Evolutionary conservation across 2,329 filamentous ascomycete species (phyloP).

Genomic region (Plenodomus lindquistii): DNA sequence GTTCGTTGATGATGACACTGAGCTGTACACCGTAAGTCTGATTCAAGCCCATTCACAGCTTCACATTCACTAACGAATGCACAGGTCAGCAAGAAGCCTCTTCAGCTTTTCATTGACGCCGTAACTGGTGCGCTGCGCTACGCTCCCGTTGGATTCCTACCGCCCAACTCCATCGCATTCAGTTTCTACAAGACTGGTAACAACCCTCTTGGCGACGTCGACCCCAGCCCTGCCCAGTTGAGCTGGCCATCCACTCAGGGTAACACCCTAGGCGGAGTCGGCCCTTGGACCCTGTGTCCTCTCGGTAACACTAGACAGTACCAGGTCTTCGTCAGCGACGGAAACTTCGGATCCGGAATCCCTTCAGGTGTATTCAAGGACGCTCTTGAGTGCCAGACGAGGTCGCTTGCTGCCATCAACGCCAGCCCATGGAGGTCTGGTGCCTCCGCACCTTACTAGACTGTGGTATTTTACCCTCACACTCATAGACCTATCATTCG

Average conservation of each 20-base stretch:
- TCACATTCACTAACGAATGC: background rate
- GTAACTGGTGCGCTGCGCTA: slow-evolving; percentile 28
- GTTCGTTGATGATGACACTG: slow-evolving; percentile 33
- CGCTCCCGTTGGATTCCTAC: slow-evolving; percentile 29
- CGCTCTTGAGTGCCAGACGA: slow-evolving; percentile 1
- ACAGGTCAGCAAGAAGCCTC: slow-evolving; percentile 34
- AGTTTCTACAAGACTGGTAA: slow-evolving; percentile 32
- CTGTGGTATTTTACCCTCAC: too few species aligned
- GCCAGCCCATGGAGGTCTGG: slow-evolving; percentile 18
- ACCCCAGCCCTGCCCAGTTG: slow-evolving; percentile 28
- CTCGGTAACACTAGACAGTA: slow-evolving; percentile 27
- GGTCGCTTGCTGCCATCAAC: slow-evolving; percentile 22
- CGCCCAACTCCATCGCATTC: slow-evolving; percentile 25
- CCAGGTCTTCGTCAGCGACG: slow-evolving; percentile 32
- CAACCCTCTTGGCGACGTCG: slow-evolving; percentile 27
- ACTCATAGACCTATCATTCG: background rate
- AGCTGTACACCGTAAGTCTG: slow-evolving; percentile 31
- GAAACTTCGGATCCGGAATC: slow-evolving; percentile 19
- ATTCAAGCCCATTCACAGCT: background rate
- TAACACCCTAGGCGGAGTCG: slow-evolving; percentile 5
- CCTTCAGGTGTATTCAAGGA: slow-evolving; percentile 21
- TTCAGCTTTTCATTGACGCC: slow-evolving; percentile 30
- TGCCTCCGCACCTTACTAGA: background rate
- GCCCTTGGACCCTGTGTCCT: slow-evolving; percentile 24
- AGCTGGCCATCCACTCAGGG: slow-evolving; percentile 33